These are phyloP conservation scores for Fomitopsis pinicola DNA, from an alignment of 1,284 basidiomycete species.

Conservation along the genomic window DNA sequence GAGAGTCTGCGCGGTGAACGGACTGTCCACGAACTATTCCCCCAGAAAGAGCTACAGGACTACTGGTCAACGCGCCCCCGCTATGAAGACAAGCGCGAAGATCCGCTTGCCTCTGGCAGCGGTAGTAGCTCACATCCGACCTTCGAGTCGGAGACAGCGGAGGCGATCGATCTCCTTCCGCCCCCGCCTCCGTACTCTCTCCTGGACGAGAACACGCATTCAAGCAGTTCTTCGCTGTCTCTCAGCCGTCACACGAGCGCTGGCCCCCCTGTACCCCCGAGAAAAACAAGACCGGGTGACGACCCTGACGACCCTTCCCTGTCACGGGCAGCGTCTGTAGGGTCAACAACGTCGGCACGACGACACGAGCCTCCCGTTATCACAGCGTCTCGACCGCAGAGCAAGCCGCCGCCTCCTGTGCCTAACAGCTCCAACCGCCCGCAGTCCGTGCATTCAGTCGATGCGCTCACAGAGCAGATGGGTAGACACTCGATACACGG, in stretches of 20 bases:
- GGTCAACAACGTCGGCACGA: neutral
- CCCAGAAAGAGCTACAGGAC: constrained; percentile 66
- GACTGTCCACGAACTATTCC: constrained; percentile 57
- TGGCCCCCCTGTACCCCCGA: neutral
- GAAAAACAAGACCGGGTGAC: neutral
- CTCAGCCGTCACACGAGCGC: neutral
- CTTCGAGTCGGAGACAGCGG: constrained; percentile 40
- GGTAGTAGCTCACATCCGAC: constrained; percentile 28
- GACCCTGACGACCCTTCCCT: neutral
- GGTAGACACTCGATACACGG: constrained; percentile 17
- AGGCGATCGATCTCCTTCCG: constrained; percentile 44
- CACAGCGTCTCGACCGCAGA: neutral
- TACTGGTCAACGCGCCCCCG: constrained; percentile 64
- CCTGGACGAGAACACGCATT: constrained; percentile 37
- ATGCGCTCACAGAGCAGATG: constrained; percentile 18
- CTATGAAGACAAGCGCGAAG: constrained; percentile 40
- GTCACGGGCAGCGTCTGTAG: neutral
- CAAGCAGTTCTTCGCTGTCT: neutral
- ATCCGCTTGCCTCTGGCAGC: constrained; percentile 25
- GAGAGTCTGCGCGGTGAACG: constrained; percentile 64
- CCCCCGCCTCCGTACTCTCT: constrained; percentile 69
- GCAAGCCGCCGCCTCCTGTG: constrained; percentile 9
- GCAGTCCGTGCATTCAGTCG: neutral
- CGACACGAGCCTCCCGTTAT: neutral
- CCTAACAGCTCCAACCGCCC: neutral